phyloP scores from a whole-genome alignment of 148 eudicot species.

The Limonium bicolor region DNA sequence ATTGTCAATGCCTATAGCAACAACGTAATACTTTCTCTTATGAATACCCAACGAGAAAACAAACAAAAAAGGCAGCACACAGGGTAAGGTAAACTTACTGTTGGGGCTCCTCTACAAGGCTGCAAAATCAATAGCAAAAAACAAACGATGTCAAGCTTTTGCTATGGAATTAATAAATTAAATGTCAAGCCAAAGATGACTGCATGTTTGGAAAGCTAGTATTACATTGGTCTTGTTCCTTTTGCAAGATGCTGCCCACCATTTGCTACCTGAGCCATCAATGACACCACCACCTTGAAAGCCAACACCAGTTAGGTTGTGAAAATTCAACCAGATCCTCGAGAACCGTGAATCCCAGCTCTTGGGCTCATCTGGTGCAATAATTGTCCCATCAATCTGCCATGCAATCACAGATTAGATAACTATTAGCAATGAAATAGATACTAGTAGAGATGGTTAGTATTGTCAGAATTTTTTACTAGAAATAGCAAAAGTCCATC shows the following conservation, averaged over 20 bases:
- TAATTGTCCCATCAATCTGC: conserved; percentile 77
- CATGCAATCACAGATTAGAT: background rate
- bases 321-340: conserved; percentile 56
- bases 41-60: background rate
- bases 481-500: no score
- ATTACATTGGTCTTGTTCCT: conserved; percentile 76
- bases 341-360: conserved; percentile 59
- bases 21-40: background rate
- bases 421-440: background rate
- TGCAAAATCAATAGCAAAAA: conserved; percentile 20
- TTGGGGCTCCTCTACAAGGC: conserved; percentile 89
- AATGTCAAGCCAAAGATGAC: background rate
- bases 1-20: conserved; percentile 60
- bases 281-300: conserved; percentile 81
- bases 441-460: no score
- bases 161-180: no score
- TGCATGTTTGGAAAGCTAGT: background rate
- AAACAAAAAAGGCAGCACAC: background rate
- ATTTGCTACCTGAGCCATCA: conserved; percentile 92
- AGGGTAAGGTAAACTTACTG: conserved; percentile 25
- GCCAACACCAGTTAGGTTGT: conserved; percentile 35
- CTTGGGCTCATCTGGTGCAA: conserved; percentile 73
- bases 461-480: no score
- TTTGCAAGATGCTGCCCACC: conserved; percentile 99
- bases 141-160: no score